Evolutionary conservation across 176 grass and related monocot genomes (phyloP), one percentile per base, ranked within the genome.

Genomic region (Cymbopogon citratus): DNA sequence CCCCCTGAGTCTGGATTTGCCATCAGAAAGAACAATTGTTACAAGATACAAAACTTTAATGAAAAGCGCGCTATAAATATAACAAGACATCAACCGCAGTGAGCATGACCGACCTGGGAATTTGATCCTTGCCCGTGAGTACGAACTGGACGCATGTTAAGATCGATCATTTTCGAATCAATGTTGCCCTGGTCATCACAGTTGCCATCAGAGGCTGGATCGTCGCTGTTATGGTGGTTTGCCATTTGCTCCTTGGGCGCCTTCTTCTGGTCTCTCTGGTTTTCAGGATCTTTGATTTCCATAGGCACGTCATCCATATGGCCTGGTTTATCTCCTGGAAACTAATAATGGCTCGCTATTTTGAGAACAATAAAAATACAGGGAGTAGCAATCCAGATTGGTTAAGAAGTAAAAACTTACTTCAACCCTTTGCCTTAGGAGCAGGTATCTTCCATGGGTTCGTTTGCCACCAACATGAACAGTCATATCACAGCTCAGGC

Each of bases 401-500:
- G 60, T 79, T 74, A 74, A 44, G 28, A 36, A 82, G 3, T 82
- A 70, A 26, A 67, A 73, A 89, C 89, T 71, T 88, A 93, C 96
- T 92, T 99, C 89, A 39, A 99, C 93, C 65, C 89, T 85, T 79
- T 99, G 96, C 82, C 93, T 93, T 40, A 99, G 75, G n/a, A 99
- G 77, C 74, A 99, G 89, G 75, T 99, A 93, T 90, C 93, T 91
- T 79, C 85, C 89, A 77, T 99, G 96, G 66, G 91, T 95, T 80
- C 89, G 73, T 86, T 99, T 99, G 46, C 96, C 96, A 78, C 92
- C 96, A 34, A 99, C 96, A 93, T 99, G 96, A 64, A 99, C 96
- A 79, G 94, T 87, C 96, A 99, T 95, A 82, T 99, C 96, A 56
- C 96, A 99, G 3, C 85, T 92, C 73, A 95, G 63, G 86, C 96